A percentile compares a stretch with the other conserved stretches of the same genome.
Evolutionary conservation across 1,284 basidiomycete species (phyloP).

Genomic region (Trametes hirsuta): DNA sequence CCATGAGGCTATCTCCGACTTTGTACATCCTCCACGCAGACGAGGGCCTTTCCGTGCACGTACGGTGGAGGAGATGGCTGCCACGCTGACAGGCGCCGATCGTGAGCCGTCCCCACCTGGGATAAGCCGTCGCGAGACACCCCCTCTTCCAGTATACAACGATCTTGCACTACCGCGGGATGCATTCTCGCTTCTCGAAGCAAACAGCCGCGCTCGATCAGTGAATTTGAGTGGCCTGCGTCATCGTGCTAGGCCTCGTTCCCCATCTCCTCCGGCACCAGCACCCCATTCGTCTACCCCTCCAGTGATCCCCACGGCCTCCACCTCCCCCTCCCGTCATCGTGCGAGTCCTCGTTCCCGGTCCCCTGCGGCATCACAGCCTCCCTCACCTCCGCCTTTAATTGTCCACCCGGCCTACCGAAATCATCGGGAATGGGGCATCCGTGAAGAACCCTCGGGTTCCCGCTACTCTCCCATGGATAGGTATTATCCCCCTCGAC

Average conservation of each 20-base stretch:
- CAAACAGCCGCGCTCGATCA: constrained; percentile 6
- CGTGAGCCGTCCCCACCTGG: not conserved
- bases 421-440: no score
- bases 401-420: not conserved
- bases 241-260: constrained; percentile 10
- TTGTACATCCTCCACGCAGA: not conserved
- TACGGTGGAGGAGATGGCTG: not conserved
- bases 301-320: not conserved
- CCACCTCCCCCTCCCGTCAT: no score
- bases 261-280: not conserved
- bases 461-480: not conserved
- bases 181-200: not conserved
- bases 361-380: not conserved
- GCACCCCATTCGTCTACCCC: not conserved
- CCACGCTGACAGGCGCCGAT: not conserved
- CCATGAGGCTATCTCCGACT: no score
- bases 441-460: not conserved
- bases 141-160: not conserved
- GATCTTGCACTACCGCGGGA: not conserved
- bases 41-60: not conserved
- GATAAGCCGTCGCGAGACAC: no score
- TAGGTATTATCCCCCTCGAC: not conserved
- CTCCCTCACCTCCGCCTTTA: not conserved
- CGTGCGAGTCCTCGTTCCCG: not conserved
- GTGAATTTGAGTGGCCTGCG: constrained; percentile 8